Evolutionary conservation across 2,329 filamentous ascomycete genomes (phyloP).

Genomic region (Ramichloridium luteum): DNA sequence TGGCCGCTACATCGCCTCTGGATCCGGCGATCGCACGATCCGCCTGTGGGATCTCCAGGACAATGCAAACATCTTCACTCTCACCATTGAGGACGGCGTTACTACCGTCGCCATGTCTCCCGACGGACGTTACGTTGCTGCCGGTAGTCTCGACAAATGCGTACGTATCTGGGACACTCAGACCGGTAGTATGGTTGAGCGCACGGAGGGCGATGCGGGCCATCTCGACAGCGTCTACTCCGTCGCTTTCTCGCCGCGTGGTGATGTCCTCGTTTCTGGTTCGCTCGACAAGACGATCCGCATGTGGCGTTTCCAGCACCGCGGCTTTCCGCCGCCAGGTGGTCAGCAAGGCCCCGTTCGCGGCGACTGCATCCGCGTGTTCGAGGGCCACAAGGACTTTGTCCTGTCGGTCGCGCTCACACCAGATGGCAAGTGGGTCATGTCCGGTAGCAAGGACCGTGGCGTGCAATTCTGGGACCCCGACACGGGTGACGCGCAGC

Average conservation of each 20-base stretch:
- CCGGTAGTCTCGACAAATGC: slow-evolving; percentile 92
- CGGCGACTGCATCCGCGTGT: slow-evolving; percentile 90
- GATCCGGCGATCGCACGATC: slow-evolving; percentile 87
- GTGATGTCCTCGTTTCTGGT: slow-evolving; percentile 84
- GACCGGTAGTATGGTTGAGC: slow-evolving; percentile 74
- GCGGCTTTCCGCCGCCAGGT: slow-evolving; percentile 39
- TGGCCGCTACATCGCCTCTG: slow-evolving; percentile 86
- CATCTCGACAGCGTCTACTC: slow-evolving; percentile 97
- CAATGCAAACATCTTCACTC: slow-evolving; percentile 66
- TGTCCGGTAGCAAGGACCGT: slow-evolving; percentile 92
- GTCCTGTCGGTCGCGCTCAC: slow-evolving; percentile 92
- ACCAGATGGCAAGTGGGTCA: slow-evolving; percentile 87
- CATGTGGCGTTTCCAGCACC: slow-evolving; percentile 82
- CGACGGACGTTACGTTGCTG: slow-evolving; percentile 85
- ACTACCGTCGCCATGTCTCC: slow-evolving; percentile 96
- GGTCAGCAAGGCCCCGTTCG: slow-evolving; percentile 46
- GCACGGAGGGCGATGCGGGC: slow-evolving; percentile 81
- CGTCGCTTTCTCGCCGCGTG: slow-evolving; percentile 89
- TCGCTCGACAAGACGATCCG: slow-evolving; percentile 97
- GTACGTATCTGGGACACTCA: slow-evolving; percentile 93
- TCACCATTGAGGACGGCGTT: slow-evolving; percentile 91
- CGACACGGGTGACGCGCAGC: slow-evolving; percentile 78
- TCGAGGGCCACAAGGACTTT: slow-evolving; percentile 97
- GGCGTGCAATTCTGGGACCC: slow-evolving; percentile 99
- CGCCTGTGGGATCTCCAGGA: slow-evolving; percentile 91